Evolutionary conservation across 768 basidiomycete species (phyloP), one percentile per base, ranked within the genome.

Genomic region (Rossbeevera mucosa): DNA sequence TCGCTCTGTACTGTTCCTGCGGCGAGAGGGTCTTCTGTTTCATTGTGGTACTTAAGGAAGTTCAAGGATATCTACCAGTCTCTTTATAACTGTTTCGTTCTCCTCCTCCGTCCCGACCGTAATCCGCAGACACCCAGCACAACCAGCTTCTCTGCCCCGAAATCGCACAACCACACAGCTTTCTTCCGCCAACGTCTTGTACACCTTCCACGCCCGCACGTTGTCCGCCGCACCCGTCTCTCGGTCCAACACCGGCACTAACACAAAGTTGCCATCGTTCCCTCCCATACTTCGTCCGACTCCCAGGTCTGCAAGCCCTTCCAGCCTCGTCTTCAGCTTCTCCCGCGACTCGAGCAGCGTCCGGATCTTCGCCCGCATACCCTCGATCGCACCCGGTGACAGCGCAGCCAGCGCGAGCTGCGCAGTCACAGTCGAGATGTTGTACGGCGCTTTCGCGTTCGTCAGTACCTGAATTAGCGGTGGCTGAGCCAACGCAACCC

Each of bases 381-480:
- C 56, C 1, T 69, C 53, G 12, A 96, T 59, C 3, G 89, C 85
- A 16, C 69, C 62, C 2, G 83, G 77, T 0, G 88, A 81, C 26
- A 97, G 80, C 0, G 95, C 92, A 9, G 86, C 75, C 14, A 84
- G 68, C 0, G 93, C 94, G 21, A 97, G 80, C 25, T 81, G 71
- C 12, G 95, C 91, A 6, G 92, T 92, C 0, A 94, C 94, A 0
- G 86, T 80, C 14, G 94, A 94, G 59, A 99, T 83, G 69, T 96
- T 97, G 75, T 98, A 99, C 0, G 96, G 96, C 1, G 95, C 96
- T 68, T 99, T 99, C 24, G 94, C 89, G 68, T 98, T 98, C 53
- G 83, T 81, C 48, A 98, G 82, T 56, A 97, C 78, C 61, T 93
- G 94, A 42, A 97, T 88, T 12, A 99, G 74, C 0, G 91, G 84